Percentiles rank a stretch among this genome's conserved stretches.
Conservation (phyloP, 192 early-diverging fungal species). For the Endogone sp. region DNA sequence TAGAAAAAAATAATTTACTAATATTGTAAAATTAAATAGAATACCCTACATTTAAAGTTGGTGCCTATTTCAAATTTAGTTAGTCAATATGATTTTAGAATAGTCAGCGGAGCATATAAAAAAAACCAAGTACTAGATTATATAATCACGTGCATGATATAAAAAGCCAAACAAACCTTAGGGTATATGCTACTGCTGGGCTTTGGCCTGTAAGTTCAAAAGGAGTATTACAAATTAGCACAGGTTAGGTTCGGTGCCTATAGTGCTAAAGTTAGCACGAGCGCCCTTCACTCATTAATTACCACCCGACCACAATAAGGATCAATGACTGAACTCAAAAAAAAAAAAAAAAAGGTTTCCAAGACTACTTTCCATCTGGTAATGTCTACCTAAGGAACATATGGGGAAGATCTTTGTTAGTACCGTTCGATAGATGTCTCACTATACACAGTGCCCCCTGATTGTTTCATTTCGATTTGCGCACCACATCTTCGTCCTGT, state of each 20-base stretch:
- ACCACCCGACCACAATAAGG: too few species aligned
- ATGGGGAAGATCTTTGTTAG: conserved; percentile 6
- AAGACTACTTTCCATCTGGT: conserved; percentile 15
- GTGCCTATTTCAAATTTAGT: conserved; percentile 6
- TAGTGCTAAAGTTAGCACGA: too few species aligned
- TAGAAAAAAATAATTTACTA: neutral
- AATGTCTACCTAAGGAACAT: conserved; percentile 15
- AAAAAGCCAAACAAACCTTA: conserved; percentile 2
- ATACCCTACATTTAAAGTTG: conserved; percentile 21
- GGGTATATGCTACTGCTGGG: conserved; percentile 6
- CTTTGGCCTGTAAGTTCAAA: conserved; percentile 20
- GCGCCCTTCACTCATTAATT: too few species aligned
- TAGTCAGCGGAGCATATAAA: too few species aligned
- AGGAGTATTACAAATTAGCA: neutral
- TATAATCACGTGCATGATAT: neutral
- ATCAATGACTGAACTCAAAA: too few species aligned
- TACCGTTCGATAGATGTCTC: neutral
- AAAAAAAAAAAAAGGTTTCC: conserved; percentile 1
- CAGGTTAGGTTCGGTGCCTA: too few species aligned
- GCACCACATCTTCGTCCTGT: conserved; percentile 28
- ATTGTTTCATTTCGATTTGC: neutral
- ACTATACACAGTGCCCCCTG: neutral
- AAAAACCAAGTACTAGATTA: neutral
- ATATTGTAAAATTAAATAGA: neutral
- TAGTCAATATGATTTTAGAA: too few species aligned